Base-by-base conservation (phyloP, 164 flowering plant species). In the Chloranthus sessilifolius region DNA sequence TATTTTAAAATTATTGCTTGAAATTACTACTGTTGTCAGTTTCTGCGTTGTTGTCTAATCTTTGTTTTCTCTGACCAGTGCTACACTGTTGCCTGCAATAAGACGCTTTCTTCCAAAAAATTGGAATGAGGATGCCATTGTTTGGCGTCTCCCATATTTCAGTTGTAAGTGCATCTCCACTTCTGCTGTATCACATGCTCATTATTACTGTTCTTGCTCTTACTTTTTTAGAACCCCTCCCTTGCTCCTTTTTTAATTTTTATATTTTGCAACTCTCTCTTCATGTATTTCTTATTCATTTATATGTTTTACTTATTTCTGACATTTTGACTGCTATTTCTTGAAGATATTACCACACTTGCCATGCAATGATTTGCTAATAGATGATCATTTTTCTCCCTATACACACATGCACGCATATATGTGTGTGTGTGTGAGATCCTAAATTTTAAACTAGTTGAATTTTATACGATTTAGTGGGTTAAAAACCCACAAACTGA, bases 71-170 rank as follows among this genome's bases (percentile, higher is more conserved):
- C 23, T 63, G 43, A 36, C 11, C 74, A 91, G 98, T 66, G 95
- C 96, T 40, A 91, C 98, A 19, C 47, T 91, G 61, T 59, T 88
- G 68, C 98, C 98, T 60, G 76, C 83, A 33, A 80, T 88, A 21
- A 72, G 53, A 16, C 73, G 86, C 11, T 88, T 72, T 63, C 62
- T 91, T 69, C 98, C 98, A 9, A 62, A 70, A 7, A 62, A 50
- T 39, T 88, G 98, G 98, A 91, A 91, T 64, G 90, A 91, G 5
- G 59, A 91, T 27, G 40, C 54, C 41, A 88, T 91, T 43, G 38
- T 47, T 25, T 91, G 92, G 96, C 92, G 46, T 53, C 68, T 85
- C 48, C 96, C 98, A 17, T 85, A 81, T 63, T 71, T 91, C 62
- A 78, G 67, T 17, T 78, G 98, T 88, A 80, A 66, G 87, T 63